phyloP scores from a whole-genome alignment of 352 stramenopile species.

The Chrysophaeum taylorii region DNA sequence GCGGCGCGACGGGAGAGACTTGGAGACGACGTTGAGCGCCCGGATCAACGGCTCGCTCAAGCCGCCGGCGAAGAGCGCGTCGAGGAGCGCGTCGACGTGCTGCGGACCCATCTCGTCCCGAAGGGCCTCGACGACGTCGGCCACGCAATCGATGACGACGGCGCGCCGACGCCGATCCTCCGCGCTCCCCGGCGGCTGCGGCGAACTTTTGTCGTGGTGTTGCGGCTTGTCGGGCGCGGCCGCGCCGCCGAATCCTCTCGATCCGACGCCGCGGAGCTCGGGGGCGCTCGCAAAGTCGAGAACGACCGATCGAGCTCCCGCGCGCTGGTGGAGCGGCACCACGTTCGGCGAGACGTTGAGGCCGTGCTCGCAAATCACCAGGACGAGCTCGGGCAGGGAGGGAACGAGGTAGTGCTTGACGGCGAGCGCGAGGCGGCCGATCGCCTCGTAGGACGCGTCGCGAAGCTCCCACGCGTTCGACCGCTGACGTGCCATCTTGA shows the following conservation, averaged over 20 bases:
- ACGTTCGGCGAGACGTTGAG: neutral
- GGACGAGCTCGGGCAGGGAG: neutral
- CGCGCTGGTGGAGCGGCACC: no score
- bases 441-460: conserved; percentile 8
- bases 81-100: conserved; percentile 29
- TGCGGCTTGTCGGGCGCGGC: neutral
- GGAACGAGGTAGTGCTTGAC: conserved; percentile 5
- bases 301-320: no score
- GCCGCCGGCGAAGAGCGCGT: conserved; percentile 44
- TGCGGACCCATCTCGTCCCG: conserved; percentile 25
- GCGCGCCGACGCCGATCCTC: neutral
- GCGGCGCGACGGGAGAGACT: conserved; percentile 56
- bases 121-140: conserved; percentile 37
- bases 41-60: conserved; percentile 70
- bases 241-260: neutral
- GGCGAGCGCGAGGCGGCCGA: conserved; percentile 5
- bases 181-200: no score
- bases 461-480: neutral
- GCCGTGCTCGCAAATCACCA: neutral
- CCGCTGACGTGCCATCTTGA: conserved; percentile 36
- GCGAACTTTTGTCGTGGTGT: neutral
- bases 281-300: neutral
- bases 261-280: neutral
- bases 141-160: conserved; percentile 32
- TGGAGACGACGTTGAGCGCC: conserved; percentile 60